These are phyloP conservation scores for Pogostemon cablin DNA, from an alignment of 257 asterid species.

Conservation along the genomic window DNA sequence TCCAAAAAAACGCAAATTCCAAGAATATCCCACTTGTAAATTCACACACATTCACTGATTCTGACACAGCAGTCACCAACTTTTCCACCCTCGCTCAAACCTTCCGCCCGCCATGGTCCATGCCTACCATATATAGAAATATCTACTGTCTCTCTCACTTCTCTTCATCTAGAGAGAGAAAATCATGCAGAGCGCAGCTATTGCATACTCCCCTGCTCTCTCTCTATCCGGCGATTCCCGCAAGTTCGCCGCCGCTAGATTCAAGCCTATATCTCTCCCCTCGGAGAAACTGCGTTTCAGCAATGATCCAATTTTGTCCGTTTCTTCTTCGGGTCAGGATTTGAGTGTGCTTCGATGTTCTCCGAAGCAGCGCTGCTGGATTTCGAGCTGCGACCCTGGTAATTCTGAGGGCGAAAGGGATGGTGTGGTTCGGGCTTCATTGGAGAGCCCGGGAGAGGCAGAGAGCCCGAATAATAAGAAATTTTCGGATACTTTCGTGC, in stretches of 20 bases:
- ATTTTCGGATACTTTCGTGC: slow-evolving; percentile 58
- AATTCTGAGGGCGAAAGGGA: slow-evolving; percentile 37
- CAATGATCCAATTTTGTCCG: slow-evolving; percentile 10
- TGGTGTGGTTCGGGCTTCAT: slow-evolving; percentile 50
- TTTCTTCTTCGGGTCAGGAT: slow-evolving; percentile 28
- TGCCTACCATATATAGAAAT: background rate
- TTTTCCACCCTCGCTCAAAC: slow-evolving; percentile 15
- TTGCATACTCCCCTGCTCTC: slow-evolving; percentile 56
- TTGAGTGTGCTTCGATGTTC: slow-evolving; percentile 46
- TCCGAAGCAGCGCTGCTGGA: slow-evolving; percentile 48
- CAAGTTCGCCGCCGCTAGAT: slow-evolving; percentile 29
- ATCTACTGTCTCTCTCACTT: slow-evolving; percentile 7
- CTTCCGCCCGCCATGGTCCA: slow-evolving; percentile 34
- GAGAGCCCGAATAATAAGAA: slow-evolving; percentile 53
- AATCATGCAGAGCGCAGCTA: slow-evolving; percentile 69
- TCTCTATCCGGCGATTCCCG: slow-evolving; percentile 42
- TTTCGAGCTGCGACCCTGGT: slow-evolving; percentile 38
- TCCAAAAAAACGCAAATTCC: background rate
- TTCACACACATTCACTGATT: background rate
- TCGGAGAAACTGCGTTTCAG: slow-evolving; percentile 27
- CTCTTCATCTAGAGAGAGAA: background rate
- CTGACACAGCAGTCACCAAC: background rate
- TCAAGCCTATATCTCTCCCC: slow-evolving; percentile 26
- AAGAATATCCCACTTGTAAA: slow-evolving; percentile 13
- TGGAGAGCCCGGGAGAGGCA: slow-evolving; percentile 50